phyloP scores from a whole-genome alignment of 805 yeast species.

The Candida cerambycidarum region DNA sequence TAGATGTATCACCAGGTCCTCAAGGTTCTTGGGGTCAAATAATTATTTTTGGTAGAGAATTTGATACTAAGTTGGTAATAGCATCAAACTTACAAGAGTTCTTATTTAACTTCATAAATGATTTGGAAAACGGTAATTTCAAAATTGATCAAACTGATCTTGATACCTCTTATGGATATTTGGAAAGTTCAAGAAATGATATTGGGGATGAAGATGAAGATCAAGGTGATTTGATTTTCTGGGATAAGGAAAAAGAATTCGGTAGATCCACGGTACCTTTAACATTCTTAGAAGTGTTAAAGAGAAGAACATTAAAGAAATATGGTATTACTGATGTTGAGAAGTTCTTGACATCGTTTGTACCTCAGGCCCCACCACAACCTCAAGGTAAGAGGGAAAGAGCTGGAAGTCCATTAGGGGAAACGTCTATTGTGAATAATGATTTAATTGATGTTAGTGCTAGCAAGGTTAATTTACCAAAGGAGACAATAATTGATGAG shows the following conservation, averaged over 20 bases:
- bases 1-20: constrained; percentile 43
- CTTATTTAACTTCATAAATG: constrained; percentile 35
- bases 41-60: constrained; percentile 45
- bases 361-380: constrained; percentile 23
- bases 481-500: constrained; percentile 44
- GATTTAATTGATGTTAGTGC: constrained; percentile 29
- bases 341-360: constrained; percentile 36
- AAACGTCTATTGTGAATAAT: constrained; percentile 17
- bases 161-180: constrained; percentile 34
- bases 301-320: constrained; percentile 40
- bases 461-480: constrained; percentile 32
- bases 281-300: constrained; percentile 43
- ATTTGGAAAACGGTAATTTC: constrained; percentile 43
- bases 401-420: constrained; percentile 13
- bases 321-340: constrained; percentile 37
- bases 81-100: constrained; percentile 41
- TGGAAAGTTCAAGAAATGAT: constrained; percentile 38
- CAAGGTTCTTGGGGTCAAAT: constrained; percentile 43
- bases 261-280: constrained; percentile 27
- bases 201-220: constrained; percentile 48
- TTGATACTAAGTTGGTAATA: constrained; percentile 42
- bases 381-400: constrained; percentile 10
- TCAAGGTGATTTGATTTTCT: constrained; percentile 41
- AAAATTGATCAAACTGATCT: constrained; percentile 36
- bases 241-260: constrained; percentile 39